Conservation (phyloP, 805 yeast genomes). For the Candida quercuum region DNA sequence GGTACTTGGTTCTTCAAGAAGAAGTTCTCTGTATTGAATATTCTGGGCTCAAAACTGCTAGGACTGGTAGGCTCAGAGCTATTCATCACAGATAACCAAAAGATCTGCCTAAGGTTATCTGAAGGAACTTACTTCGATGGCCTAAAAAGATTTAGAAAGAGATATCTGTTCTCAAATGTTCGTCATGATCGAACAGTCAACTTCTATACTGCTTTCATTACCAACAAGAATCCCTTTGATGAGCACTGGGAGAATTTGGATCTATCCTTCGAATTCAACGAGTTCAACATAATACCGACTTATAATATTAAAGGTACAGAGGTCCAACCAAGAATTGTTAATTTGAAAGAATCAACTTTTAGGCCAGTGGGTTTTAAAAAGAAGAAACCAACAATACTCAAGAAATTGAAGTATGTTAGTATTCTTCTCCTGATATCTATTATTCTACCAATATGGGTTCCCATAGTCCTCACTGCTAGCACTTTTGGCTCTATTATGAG, state of each 20-base stretch:
- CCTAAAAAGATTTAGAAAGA: slow-evolving; percentile 48
- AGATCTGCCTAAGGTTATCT: slow-evolving; percentile 37
- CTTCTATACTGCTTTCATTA: slow-evolving; percentile 76
- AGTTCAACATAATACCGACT: slow-evolving; percentile 27
- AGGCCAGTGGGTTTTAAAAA: slow-evolving; percentile 1
- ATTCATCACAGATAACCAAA: slow-evolving; percentile 45
- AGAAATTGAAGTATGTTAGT: slow-evolving; percentile 21
- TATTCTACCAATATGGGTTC: slow-evolving; percentile 46
- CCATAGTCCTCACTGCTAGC: slow-evolving; percentile 33
- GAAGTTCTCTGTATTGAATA: slow-evolving; percentile 34
- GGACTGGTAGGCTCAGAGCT: slow-evolving; percentile 74
- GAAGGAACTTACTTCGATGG: slow-evolving; percentile 46
- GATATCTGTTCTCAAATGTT: slow-evolving; percentile 65
- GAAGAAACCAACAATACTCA: slow-evolving; percentile 9
- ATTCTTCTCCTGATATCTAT: slow-evolving; percentile 17
- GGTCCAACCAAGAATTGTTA: slow-evolving; percentile 47
- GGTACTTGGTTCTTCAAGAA: slow-evolving; percentile 47
- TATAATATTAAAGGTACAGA: slow-evolving; percentile 31
- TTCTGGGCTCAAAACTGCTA: slow-evolving; percentile 46
- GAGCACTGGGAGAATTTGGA: slow-evolving; percentile 37
- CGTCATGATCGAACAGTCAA: slow-evolving; percentile 84
- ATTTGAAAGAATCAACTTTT: slow-evolving; percentile 32
- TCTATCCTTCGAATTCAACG: slow-evolving; percentile 42
- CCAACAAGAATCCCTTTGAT: slow-evolving; percentile 70
- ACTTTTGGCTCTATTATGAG: slow-evolving; percentile 31